phyloP scores from a whole-genome alignment of 495 filamentous ascomycete genomes.

The Penicillium bovifimosum region DNA sequence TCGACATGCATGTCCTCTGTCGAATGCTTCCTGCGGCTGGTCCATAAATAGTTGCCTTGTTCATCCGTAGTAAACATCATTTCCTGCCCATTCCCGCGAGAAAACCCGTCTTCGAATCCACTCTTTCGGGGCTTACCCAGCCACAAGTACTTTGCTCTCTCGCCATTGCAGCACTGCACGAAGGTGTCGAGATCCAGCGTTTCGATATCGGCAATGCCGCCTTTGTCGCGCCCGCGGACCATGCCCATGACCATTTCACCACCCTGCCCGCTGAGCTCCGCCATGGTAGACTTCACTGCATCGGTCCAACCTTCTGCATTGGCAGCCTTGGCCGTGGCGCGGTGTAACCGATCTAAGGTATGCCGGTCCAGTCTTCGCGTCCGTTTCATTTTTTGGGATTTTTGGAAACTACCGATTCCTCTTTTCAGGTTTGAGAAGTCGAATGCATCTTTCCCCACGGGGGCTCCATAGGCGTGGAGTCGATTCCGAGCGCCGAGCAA shows the following conservation, averaged over 20 bases:
- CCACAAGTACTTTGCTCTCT: constrained; percentile 90
- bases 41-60: constrained; percentile 60
- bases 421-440: constrained; percentile 75
- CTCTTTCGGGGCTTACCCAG: constrained; percentile 74
- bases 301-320: constrained; percentile 75
- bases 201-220: constrained; percentile 85
- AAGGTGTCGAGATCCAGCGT: constrained; percentile 85
- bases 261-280: constrained; percentile 90
- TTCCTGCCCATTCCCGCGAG: constrained; percentile 47
- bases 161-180: constrained; percentile 66
- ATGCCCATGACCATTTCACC: constrained; percentile 90
- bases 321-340: constrained; percentile 80
- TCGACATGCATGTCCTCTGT: constrained; percentile 34
- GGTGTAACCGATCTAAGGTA: constrained; percentile 76
- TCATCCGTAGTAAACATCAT: constrained; percentile 65
- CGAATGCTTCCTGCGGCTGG: constrained; percentile 47
- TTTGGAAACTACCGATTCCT: constrained; percentile 84
- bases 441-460: constrained; percentile 87
- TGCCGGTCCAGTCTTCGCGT: constrained; percentile 75
- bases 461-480: constrained; percentile 72
- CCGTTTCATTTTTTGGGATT: constrained; percentile 71
- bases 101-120: constrained; percentile 44
- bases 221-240: constrained; percentile 84
- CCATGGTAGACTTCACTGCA: constrained; percentile 91
- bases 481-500: constrained; percentile 86